Base-by-base conservation (phyloP, 441 rosid genomes). In the Populus hybrid region DNA sequence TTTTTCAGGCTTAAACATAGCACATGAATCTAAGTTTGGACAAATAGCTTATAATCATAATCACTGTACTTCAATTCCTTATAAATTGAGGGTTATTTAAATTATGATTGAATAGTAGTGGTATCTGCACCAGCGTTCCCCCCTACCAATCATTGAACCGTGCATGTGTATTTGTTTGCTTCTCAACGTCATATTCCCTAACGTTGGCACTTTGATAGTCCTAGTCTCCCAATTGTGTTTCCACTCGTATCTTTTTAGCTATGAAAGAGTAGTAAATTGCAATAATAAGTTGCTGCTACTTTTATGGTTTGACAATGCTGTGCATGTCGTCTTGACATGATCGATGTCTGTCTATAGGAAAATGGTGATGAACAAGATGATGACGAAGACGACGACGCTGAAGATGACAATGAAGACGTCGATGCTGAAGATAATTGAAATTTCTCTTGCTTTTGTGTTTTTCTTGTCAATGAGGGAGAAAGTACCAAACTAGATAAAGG, bases 351-450 rank as follows among this genome's bases (percentile, higher is more conserved):
- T 66, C 63, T 11, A 67, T 28, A 91, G 77, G 87, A 90, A 85
- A 79, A 80, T 30, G 95, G 89, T 14, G 86, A 93, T 32, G 91
- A 88, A 86, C 90, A 90, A 77, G 89, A 90, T 2, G 74, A 84
- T 14, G 93, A 90, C 10, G 94, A 91, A 26, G 94, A 83, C 6
- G 95, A 79, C 4, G 91, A 84, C 3, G 93, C 86, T 10, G 94
- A 89, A 65, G 91, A 92, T 7, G 93, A 88, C 64, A 92, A 92
- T 68, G 85, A 79, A 42, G 75, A 74, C 0, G 20, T 3, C 4
- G 66, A 46, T 2, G 69, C 21, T 23, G 61, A 38, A 73, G 77
- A 70, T 20, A 77, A 72, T 20, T 77, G 42, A 77, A 70, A 24
- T 34, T 61, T 26, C 26, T 67, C 73, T 42, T 70, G 6, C 28